Percentiles rank a stretch among this genome's conserved stretches.
phyloP scores from a whole-genome alignment of 192 early-diverging fungal species.

The Coemansia sp. region DNA sequence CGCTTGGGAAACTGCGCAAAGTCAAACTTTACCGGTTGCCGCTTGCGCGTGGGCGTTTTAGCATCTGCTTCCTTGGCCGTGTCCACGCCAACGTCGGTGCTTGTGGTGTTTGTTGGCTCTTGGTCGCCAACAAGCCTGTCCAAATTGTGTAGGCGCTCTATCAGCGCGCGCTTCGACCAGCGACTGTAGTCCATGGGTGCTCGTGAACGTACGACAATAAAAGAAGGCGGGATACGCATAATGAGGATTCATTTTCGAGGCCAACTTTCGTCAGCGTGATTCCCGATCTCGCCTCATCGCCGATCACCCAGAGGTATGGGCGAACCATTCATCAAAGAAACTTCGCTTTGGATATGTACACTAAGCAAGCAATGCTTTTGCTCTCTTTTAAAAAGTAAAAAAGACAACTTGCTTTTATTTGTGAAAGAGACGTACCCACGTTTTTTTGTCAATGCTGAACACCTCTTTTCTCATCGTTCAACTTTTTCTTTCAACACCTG shows the following conservation, averaged over 20 bases:
- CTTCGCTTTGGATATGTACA: too few relatives aligned
- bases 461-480: too few relatives aligned
- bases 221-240: not conserved
- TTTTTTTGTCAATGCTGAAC: too few relatives aligned
- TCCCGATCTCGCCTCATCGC: not conserved
- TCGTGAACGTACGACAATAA: not conserved
- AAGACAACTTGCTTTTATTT: too few relatives aligned
- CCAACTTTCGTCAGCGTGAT: not conserved
- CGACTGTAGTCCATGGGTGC: constrained; percentile 39
- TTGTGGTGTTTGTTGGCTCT: not conserved
- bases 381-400: too few relatives aligned
- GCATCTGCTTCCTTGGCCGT: constrained; percentile 5
- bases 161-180: constrained; percentile 58
- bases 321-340: not conserved
- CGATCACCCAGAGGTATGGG: not conserved
- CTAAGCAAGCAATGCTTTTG: too few relatives aligned
- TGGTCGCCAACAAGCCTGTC: constrained; percentile 20
- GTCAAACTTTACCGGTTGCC: constrained; percentile 59
- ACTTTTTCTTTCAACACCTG: too few relatives aligned
- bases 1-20: constrained; percentile 73
- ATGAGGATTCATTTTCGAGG: not conserved
- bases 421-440: too few relatives aligned
- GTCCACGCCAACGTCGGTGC: not conserved
- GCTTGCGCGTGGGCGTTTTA: constrained; percentile 38
- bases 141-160: constrained; percentile 49